Evolutionary conservation across 306 rosid genomes (phyloP).

Genomic region (Heteromeles arbutifolia): DNA sequence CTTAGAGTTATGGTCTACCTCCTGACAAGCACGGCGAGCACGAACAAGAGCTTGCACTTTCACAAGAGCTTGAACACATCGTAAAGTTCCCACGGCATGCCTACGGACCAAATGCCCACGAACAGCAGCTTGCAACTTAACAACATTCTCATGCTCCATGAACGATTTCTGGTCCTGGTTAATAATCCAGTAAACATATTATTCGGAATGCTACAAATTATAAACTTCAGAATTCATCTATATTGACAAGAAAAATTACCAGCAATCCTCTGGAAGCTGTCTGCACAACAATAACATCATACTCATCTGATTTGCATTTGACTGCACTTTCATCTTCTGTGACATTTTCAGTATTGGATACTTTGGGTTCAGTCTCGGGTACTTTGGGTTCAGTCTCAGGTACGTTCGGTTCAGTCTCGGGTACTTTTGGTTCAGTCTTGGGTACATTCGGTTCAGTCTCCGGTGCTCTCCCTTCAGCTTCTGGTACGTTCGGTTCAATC

Average conservation of each 20-base stretch:
- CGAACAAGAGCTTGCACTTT: conserved; percentile 87
- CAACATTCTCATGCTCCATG: conserved; percentile 43
- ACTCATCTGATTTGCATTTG: conserved; percentile 19
- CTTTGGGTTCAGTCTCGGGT: background rate
- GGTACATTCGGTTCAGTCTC: background rate
- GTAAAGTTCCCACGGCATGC: conserved; percentile 85
- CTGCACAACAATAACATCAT: conserved; percentile 59
- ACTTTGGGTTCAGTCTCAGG: conserved; percentile 10
- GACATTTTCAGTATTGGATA: conserved; percentile 13
- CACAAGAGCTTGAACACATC: conserved; percentile 78
- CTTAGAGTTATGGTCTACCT: conserved; percentile 17
- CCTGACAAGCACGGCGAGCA: conserved; percentile 48
- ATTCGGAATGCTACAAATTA: conserved; percentile 4
- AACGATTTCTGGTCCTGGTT: conserved; percentile 56
- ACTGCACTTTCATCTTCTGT: background rate
- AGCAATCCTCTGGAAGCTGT: conserved; percentile 63
- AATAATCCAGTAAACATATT: background rate
- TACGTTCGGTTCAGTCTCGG: conserved; percentile 3
- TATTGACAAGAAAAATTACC: conserved; percentile 42
- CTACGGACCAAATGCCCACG: conserved; percentile 91
- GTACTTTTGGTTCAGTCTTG: conserved; percentile 31
- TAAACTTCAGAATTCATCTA: conserved; percentile 6
- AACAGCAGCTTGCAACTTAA: conserved; percentile 90
- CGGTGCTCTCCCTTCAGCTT: conserved; percentile 19
- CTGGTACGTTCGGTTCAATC: conserved; percentile 26